Percentiles rank a stretch among this genome's conserved stretches.
Conservation (phyloP, 257 asterid species). For the Penstemon eatonii region DNA sequence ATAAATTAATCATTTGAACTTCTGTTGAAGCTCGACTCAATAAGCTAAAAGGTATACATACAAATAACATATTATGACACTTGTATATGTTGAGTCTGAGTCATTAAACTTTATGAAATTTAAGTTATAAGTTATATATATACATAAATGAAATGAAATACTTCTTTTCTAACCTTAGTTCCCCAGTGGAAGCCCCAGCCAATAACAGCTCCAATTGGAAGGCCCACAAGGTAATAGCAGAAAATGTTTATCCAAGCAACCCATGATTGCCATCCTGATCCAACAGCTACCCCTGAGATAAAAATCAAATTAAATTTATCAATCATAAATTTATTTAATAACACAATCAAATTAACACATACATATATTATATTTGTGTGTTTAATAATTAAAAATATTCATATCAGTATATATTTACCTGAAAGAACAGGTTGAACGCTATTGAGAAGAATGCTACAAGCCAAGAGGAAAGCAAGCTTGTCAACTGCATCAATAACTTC, state of each 20-base stretch:
- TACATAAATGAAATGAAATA: too few relatives aligned
- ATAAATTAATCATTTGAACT: too few relatives aligned
- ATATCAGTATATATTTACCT: slow-evolving; percentile 30
- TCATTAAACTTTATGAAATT: too few relatives aligned
- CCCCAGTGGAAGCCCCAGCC: slow-evolving; percentile 43
- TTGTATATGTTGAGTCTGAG: too few relatives aligned
- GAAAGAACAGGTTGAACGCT: slow-evolving; percentile 63
- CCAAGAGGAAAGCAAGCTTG: slow-evolving; percentile 40
- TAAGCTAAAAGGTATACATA: too few relatives aligned
- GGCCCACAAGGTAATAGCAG: slow-evolving; percentile 51
- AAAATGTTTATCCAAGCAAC: slow-evolving; percentile 50
- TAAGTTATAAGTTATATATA: too few relatives aligned
- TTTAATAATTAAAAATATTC: too few relatives aligned
- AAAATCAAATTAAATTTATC: background rate
- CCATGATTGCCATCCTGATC: slow-evolving; percentile 54
- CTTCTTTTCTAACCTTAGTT: slow-evolving; percentile 33
- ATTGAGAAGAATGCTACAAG: slow-evolving; percentile 50
- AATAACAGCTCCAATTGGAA: slow-evolving; percentile 46
- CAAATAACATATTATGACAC: too few relatives aligned
- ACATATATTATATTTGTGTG: too few relatives aligned
- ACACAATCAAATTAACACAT: too few relatives aligned
- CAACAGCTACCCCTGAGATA: slow-evolving; percentile 52
- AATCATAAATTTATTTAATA: background rate
- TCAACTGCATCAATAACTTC: slow-evolving; percentile 41
- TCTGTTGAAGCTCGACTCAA: too few relatives aligned